Evolutionary conservation across 345 rosid genomes (phyloP), one percentile per base, ranked within the genome.

Genomic region (Populus davidiana): DNA sequence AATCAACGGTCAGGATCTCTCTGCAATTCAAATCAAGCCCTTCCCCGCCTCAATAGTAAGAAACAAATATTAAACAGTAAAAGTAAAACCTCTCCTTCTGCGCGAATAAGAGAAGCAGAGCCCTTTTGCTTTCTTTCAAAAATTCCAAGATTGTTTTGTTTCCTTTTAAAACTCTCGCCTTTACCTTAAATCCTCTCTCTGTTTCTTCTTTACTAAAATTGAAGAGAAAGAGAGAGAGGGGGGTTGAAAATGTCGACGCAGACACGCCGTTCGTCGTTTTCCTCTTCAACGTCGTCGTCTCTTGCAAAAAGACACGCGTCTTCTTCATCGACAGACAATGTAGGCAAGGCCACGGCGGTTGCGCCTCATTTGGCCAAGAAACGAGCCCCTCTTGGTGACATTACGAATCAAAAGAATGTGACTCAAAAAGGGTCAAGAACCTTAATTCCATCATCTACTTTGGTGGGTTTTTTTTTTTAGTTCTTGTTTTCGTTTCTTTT

Each of bases 351-450:
- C 47, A 70, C 80, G 43, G 80, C 82, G 20, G 75, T 80, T 52
- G 81, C 83, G 27, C 77, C 90, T 25, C 86, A 82, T 56, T 77
- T 75, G 88, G 80, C 87, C 61, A 91, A 89, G 89, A 90, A 89
- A 86, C 86, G 98, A 80, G 90, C 91, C 21, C 97, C 98, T 18
- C 93, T 94, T 33, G 77, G 87, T 69, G 91, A 94, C 75, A 83
- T 94, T 75, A 87, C 94, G 2, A 94, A 92, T 80, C 89, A 85
- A 17, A 92, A 82, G 81, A 90, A 78, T 23, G 77, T 56, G 44
- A 21, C 79, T 67, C 84, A 59, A 16, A 79, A 73, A 70, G 84
- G 61, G 7, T 81, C 87, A 1, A 87, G 86, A 79, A 65, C 79
- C 86, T 81, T 86, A 2, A 73, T 78, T 69, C 74, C 90, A 5